Evolutionary conservation across 2,329 filamentous ascomycete species (phyloP).

Genomic region (Beauveria bassiana): DNA sequence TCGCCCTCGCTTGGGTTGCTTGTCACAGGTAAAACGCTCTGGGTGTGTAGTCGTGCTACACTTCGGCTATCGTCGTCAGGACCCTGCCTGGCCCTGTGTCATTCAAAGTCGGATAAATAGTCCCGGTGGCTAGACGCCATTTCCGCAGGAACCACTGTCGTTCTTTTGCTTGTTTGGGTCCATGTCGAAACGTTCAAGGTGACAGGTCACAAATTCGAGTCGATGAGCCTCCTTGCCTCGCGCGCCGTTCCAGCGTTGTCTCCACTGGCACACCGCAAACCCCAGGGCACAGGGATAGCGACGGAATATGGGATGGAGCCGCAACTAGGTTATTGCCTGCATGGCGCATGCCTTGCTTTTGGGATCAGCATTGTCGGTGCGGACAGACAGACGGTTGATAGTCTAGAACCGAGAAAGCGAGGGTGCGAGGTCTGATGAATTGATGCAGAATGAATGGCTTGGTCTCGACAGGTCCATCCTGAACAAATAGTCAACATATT

Average conservation of each 20-base stretch:
- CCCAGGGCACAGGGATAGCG: background rate
- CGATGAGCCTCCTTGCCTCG: background rate
- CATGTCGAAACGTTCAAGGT: background rate
- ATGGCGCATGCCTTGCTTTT: background rate
- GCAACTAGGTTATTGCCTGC: background rate
- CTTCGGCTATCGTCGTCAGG: conserved; percentile 3
- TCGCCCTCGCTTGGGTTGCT: no score
- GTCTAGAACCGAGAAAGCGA: background rate
- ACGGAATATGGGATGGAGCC: background rate
- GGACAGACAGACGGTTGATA: background rate
- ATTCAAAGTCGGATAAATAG: background rate
- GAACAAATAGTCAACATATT: no score
- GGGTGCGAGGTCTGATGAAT: no score
- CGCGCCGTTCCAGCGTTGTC: background rate
- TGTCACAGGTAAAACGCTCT: background rate
- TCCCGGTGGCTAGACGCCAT: conserved; percentile 2
- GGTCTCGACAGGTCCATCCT: background rate
- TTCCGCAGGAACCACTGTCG: conserved; percentile 3
- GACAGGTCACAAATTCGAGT: conserved; percentile 1
- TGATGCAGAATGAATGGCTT: background rate
- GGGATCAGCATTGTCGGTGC: background rate
- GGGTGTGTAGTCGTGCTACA: background rate
- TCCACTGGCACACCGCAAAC: background rate
- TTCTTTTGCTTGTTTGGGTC: background rate
- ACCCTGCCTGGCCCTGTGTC: background rate